phyloP scores from a whole-genome alignment of 345 rosid species.

The Barbarea vulgaris region DNA sequence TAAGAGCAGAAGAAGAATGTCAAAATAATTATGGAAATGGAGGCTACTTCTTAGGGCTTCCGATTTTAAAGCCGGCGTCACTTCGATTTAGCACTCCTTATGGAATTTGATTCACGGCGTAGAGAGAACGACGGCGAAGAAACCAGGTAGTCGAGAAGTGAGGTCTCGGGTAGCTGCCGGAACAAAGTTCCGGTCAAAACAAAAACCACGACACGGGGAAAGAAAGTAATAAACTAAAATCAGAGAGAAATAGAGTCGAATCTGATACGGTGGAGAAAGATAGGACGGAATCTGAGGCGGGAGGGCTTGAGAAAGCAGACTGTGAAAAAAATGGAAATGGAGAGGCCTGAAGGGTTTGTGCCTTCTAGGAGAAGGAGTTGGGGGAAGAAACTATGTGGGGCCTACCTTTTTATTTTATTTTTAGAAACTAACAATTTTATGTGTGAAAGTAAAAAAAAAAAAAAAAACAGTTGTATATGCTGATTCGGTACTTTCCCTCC shows the following conservation, averaged over 20 bases:
- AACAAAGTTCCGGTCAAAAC: too few relatives aligned
- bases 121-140: neutral
- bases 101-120: neutral
- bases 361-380: neutral
- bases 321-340: neutral
- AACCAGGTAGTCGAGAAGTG: neutral
- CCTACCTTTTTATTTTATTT: neutral
- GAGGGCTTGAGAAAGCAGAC: neutral
- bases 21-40: neutral
- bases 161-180: neutral
- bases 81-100: neutral
- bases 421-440: neutral
- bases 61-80: slow-evolving; percentile 5
- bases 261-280: neutral
- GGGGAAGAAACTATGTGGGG: neutral
- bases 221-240: neutral
- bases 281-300: neutral
- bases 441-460: too few relatives aligned
- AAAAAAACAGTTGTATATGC: too few relatives aligned
- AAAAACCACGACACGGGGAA: neutral
- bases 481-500: too few relatives aligned
- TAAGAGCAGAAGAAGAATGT: neutral
- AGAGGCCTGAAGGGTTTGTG: slow-evolving; percentile 11
- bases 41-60: slow-evolving; percentile 17
- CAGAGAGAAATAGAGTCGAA: neutral